Evolutionary conservation across 2,329 filamentous ascomycete genomes (phyloP), one percentile per base, ranked within the genome.

Genomic region (Alternaria rosae): DNA sequence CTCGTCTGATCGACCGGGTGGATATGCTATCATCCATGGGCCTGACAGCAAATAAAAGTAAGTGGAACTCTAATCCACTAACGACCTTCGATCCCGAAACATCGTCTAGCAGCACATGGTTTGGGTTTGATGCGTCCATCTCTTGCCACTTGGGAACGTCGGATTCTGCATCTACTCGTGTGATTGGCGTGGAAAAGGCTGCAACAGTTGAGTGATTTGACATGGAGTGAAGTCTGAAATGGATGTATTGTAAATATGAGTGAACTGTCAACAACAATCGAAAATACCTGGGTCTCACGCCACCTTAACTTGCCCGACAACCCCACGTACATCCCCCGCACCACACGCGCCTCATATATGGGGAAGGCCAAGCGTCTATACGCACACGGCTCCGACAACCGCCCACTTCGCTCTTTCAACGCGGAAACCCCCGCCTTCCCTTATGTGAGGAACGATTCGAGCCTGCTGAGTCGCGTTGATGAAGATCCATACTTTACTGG

Each of bases 311-410:
- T 30, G n/a, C 23, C 42, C 7, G 43, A 25, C 15, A 47, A 57
- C 59, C 59, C 59, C 59, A 61, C 59, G 42, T 44, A 6, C 30
- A 52, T 44, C 30, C 59, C 59, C 59, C 59, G 54, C 59, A 61
- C 17, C n/a, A 45, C 38, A 45, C 25, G 26, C 45, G 38, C 45
- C 41, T 56, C 32, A 44, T 42, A 20, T 35, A 52, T 57, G 54
- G 47, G 41, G 47, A 57, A 57, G 41, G 26, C 25, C 32, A 51
- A 48, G 28, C 28, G 28, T 38, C 38, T 10, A 20, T 30, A 28
- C n/a, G n/a, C 5, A 25, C 23, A 43, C 23, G 25, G 17, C 30
- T 57, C 21, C 45, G 26, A 20, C 26, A 32, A n/a, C 30, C 20
- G n/a, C 44, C 21, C n/a, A 23, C 26, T 42, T 35, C 17, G 17